These are phyloP conservation scores for Mrakia blollopis DNA, from an alignment of 768 basidiomycete species.

Conservation along the genomic window DNA sequence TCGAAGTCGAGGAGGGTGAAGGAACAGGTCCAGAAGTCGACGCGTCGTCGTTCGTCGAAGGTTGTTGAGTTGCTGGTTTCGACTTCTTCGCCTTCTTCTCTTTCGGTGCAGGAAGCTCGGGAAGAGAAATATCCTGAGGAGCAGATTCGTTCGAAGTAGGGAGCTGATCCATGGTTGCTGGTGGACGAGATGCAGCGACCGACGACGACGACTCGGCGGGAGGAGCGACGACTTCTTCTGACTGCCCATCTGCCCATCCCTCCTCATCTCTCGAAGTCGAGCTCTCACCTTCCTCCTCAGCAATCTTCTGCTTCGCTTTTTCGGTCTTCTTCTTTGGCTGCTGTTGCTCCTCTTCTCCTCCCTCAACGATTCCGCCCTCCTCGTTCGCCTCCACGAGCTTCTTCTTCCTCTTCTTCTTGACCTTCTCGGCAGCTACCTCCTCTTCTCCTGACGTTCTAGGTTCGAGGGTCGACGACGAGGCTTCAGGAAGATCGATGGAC, in stretches of 20 bases:
- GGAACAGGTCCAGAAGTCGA: not conserved
- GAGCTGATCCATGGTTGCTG: not conserved
- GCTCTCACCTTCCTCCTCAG: not conserved
- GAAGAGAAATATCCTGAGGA: not conserved
- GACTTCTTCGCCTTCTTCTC: not conserved
- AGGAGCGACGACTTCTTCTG: too few relatives aligned
- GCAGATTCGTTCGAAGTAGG: not conserved
- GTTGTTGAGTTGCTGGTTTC: not conserved
- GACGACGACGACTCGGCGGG: too few relatives aligned
- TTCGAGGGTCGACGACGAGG: not conserved
- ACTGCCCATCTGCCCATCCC: too few relatives aligned
- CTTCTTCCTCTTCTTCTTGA: not conserved
- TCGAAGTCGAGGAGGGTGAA: not conserved
- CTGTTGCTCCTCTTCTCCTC: not conserved
- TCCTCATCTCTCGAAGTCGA: not conserved
- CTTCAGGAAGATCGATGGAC: not conserved
- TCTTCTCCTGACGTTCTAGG: not conserved
- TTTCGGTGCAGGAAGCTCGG: not conserved
- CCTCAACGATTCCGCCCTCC: not conserved
- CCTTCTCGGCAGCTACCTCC: not conserved
- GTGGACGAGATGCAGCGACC: too few relatives aligned
- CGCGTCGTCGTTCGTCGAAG: not conserved
- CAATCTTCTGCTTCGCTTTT: not conserved
- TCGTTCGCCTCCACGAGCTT: not conserved
- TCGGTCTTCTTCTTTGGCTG: not conserved